Evolutionary conservation across 164 flowering plant genomes (phyloP).

Genomic region (Aristolochia californica): DNA sequence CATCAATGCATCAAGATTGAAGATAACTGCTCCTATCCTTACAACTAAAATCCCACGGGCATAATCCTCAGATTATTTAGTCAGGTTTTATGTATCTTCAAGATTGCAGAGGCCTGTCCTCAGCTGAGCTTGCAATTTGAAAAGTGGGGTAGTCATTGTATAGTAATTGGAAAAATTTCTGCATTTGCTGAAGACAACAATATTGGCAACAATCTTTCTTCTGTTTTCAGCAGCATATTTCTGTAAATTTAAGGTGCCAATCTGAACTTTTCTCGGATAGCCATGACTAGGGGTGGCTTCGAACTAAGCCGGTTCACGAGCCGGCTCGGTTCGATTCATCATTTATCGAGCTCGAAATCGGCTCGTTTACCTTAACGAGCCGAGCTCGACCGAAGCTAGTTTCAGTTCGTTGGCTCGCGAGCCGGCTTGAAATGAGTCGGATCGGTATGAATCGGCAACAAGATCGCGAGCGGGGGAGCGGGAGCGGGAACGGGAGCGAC

Average conservation of each 20-base stretch:
- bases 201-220: slow-evolving; percentile 9
- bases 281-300: too few species aligned
- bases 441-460: too few species aligned
- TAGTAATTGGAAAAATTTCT: slow-evolving; percentile 65
- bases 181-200: slow-evolving; percentile 61
- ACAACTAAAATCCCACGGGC: slow-evolving; percentile 44
- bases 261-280: slow-evolving; percentile 46
- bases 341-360: too few species aligned
- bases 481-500: too few species aligned
- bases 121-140: slow-evolving; percentile 44
- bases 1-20: slow-evolving; percentile 44
- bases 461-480: too few species aligned
- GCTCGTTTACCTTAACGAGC: too few species aligned
- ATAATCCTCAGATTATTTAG: slow-evolving; percentile 48
- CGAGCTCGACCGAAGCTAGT: too few species aligned
- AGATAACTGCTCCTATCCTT: slow-evolving; percentile 54
- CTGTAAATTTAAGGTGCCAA: slow-evolving; percentile 80
- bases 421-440: too few species aligned
- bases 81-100: slow-evolving; percentile 46
- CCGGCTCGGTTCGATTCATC: too few species aligned
- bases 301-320: too few species aligned
- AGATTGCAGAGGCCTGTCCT: slow-evolving; percentile 58
- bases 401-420: too few species aligned
- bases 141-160: slow-evolving; percentile 34
- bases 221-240: slow-evolving; percentile 37